Evolutionary conservation across 768 basidiomycete species (phyloP).

Genomic region (Sporobolomyces roseus): DNA sequence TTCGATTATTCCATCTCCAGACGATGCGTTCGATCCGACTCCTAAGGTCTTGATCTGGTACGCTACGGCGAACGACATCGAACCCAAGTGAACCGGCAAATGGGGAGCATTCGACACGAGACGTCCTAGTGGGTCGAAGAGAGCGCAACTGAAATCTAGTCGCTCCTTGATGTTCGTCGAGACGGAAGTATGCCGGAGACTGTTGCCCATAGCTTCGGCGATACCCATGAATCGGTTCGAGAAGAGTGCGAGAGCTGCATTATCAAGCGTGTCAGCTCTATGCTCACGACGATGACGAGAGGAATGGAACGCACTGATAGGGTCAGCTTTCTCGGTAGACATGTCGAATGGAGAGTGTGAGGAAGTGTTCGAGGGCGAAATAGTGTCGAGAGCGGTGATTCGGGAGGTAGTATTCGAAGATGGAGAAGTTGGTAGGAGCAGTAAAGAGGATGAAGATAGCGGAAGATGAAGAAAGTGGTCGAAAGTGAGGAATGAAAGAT

Average conservation of each 20-base stretch:
- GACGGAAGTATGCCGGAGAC: slow-evolving; percentile 9
- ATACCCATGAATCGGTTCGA: slow-evolving; percentile 97
- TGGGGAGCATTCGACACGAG: slow-evolving; percentile 68
- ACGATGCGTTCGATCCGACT: slow-evolving; percentile 9
- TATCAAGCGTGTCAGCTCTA: slow-evolving; percentile 56
- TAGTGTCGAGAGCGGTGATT: background rate
- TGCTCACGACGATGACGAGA: background rate
- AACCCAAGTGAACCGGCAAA: slow-evolving; percentile 37
- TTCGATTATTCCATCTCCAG: slow-evolving; percentile 64
- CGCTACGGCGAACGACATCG: slow-evolving; percentile 47
- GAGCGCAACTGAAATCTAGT: slow-evolving; percentile 88
- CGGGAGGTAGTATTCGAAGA: background rate
- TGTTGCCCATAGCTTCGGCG: slow-evolving; percentile 23
- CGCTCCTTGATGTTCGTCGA: slow-evolving; percentile 56
- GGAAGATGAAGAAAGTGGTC: no score
- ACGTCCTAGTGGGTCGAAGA: slow-evolving; percentile 91
- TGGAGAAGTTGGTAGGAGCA: no score
- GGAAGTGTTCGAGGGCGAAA: no score
- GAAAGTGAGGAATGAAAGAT: no score
- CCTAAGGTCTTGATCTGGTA: slow-evolving; percentile 43
- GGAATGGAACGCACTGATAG: no score
- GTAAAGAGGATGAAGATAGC: no score
- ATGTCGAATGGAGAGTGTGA: no score
- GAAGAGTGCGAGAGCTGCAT: slow-evolving; percentile 83
- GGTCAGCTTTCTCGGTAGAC: background rate